Conservation (phyloP, 306 rosid species). For the Pyrus bretschneideri region DNA sequence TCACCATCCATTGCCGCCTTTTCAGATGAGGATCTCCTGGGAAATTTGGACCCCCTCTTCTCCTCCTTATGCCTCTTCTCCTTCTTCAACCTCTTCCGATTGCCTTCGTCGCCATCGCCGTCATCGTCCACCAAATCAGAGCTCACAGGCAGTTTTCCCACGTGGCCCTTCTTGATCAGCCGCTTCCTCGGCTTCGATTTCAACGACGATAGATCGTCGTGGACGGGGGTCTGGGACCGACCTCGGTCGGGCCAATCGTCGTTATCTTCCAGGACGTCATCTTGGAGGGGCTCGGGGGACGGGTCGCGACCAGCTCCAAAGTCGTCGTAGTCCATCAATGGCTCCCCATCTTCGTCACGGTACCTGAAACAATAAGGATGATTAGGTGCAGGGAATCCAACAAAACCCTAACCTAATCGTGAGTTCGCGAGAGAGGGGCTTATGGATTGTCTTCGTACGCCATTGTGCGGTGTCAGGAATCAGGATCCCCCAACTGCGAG, state of each 20-base stretch:
- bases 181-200: slow-evolving; percentile 78
- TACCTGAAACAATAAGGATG: slow-evolving; percentile 36
- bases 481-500: neutral
- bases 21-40: slow-evolving; percentile 54
- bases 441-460: slow-evolving; percentile 80
- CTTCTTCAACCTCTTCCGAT: slow-evolving; percentile 43
- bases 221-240: slow-evolving; percentile 76
- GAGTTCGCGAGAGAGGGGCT: neutral
- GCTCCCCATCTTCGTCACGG: slow-evolving; percentile 93
- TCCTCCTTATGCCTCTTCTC: slow-evolving; percentile 75
- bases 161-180: slow-evolving; percentile 65
- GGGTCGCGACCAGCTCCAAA: slow-evolving; percentile 61
- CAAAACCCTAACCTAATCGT: slow-evolving; percentile 10
- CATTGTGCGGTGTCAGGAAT: slow-evolving; percentile 26
- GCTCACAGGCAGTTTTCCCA: slow-evolving; percentile 33
- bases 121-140: slow-evolving; percentile 48
- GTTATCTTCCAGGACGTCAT: slow-evolving; percentile 39
- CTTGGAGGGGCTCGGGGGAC: slow-evolving; percentile 62
- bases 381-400: slow-evolving; percentile 4
- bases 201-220: slow-evolving; percentile 43
- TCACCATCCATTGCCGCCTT: slow-evolving; percentile 78
- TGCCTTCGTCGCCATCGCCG: slow-evolving; percentile 44
- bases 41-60: slow-evolving; percentile 41
- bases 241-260: slow-evolving; percentile 54
- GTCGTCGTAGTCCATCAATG: slow-evolving; percentile 84